phyloP scores from a whole-genome alignment of 441 rosid species.

The Metrosideros polymorpha region DNA sequence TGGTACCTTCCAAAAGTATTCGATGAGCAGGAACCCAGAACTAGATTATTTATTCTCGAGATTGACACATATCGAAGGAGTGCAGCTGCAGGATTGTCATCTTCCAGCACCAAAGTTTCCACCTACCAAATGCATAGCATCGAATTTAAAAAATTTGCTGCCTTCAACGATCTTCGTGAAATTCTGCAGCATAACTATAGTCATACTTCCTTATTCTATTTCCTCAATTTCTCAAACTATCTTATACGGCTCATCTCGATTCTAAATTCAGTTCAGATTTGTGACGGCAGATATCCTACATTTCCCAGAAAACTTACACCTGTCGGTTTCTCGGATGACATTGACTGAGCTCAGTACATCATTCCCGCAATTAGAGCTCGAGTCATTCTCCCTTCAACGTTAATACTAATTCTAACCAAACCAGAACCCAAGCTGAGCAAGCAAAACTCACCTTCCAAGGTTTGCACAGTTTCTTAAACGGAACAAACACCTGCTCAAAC shows the following conservation, averaged over 20 bases:
- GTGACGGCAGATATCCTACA: neutral
- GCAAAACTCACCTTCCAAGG: constrained; percentile 16
- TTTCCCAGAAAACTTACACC: neutral
- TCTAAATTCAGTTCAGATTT: neutral
- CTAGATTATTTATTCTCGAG: constrained; percentile 41
- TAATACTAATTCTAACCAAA: neutral
- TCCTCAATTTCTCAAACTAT: neutral
- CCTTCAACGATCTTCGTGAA: neutral
- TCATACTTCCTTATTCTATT: neutral
- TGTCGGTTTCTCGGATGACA: neutral
- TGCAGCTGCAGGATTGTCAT: constrained; percentile 57
- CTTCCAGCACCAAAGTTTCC: constrained; percentile 58
- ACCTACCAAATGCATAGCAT: constrained; percentile 21
- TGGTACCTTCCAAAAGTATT: constrained; percentile 42
- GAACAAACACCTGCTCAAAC: constrained; percentile 35
- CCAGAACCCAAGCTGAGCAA: neutral
- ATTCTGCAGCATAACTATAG: neutral
- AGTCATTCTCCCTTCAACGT: neutral
- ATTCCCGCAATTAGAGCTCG: neutral
- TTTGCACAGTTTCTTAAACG: constrained; percentile 54
- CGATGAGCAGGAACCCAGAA: constrained; percentile 61
- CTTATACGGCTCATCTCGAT: neutral
- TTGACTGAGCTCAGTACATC: neutral
- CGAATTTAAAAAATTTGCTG: neutral
- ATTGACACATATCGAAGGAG: constrained; percentile 42